These are phyloP conservation scores for Babesia ovis DNA, from an alignment of 169 alveolate genomes.

Conservation along the genomic window DNA sequence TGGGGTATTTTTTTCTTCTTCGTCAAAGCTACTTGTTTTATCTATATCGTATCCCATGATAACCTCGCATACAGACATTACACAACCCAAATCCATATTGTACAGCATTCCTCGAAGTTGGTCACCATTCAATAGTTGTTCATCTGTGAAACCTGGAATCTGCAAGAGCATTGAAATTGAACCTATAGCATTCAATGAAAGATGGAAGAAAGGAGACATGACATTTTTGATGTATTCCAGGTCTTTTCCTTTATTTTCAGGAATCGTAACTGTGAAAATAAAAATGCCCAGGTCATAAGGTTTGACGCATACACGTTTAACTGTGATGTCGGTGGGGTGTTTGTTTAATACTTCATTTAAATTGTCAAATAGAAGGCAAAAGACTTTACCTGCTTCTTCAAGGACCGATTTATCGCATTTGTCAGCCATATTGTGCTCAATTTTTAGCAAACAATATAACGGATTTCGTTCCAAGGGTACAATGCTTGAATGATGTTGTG, in stretches of 20 bases:
- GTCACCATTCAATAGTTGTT: background rate
- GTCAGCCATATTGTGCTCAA: background rate
- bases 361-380: background rate
- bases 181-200: constrained; percentile 1
- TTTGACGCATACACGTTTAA: background rate
- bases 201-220: background rate
- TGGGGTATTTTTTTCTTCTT: background rate
- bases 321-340: background rate
- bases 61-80: background rate
- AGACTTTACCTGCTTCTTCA: background rate
- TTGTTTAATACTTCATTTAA: no score
- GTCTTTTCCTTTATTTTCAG: background rate
- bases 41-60: background rate
- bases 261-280: constrained; percentile 7
- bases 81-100: constrained; percentile 4
- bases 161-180: background rate
- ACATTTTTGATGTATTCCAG: background rate
- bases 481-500: background rate
- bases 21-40: background rate
- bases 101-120: background rate
- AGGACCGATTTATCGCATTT: background rate
- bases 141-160: background rate
- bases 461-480: background rate
- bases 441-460: background rate
- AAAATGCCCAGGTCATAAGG: background rate